phyloP scores from a whole-genome alignment of 2,329 filamentous ascomycete genomes.

The Penicillium nordicum region DNA sequence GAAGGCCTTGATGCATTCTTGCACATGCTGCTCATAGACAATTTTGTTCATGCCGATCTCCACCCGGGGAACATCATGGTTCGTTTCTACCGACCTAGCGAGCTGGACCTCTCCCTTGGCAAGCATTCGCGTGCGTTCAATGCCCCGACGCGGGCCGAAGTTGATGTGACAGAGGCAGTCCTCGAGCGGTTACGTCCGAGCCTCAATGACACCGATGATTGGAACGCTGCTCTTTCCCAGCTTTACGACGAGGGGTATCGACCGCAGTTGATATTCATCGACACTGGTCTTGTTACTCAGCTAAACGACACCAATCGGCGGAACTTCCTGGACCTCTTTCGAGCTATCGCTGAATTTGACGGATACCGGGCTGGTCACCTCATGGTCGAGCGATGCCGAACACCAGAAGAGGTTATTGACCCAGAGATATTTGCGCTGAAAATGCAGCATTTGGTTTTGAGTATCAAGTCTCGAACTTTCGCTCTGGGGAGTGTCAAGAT shows the following conservation, averaged over 20 bases:
- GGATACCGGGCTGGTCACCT: conserved; percentile 91
- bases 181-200: conserved; percentile 74
- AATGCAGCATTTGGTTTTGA: conserved; percentile 93
- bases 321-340: conserved; percentile 96
- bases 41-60: conserved; percentile 94
- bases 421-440: conserved; percentile 87
- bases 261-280: conserved; percentile 94
- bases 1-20: conserved; percentile 94
- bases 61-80: conserved; percentile 99
- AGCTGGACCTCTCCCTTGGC: conserved; percentile 61
- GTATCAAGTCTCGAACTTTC: conserved; percentile 85
- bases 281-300: conserved; percentile 92
- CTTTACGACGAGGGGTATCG: conserved; percentile 86
- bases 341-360: conserved; percentile 92
- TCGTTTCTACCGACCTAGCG: conserved; percentile 83
- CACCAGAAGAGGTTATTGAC: conserved; percentile 85
- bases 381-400: conserved; percentile 93
- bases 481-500: conserved; percentile 94
- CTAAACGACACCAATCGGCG: conserved; percentile 78
- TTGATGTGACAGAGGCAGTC: conserved; percentile 84
- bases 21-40: conserved; percentile 94
- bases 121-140: conserved; percentile 42
- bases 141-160: conserved; percentile 49
- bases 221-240: conserved; percentile 69
- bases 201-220: conserved; percentile 63